A percentile compares a stretch with the other conserved stretches of the same genome.
These are phyloP conservation scores for Alternaria consortialis DNA, from an alignment of 2,329 filamentous ascomycete genomes.

Conservation along the genomic window DNA sequence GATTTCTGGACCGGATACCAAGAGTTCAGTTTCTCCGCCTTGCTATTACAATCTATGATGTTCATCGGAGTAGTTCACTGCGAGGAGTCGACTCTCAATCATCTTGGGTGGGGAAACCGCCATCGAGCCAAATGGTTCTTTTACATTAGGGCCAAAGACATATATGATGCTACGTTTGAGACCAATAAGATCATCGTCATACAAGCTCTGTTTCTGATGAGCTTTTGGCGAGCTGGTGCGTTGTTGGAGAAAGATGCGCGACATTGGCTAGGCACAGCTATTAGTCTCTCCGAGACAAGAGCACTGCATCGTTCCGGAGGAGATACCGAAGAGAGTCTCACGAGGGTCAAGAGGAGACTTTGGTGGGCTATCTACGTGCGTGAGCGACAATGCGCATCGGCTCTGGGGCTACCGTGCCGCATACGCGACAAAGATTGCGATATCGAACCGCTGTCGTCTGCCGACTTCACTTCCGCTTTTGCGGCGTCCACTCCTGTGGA, in stretches of 20 bases:
- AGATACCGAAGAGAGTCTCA: slow-evolving; percentile 36
- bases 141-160: slow-evolving; percentile 61
- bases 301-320: slow-evolving; percentile 54
- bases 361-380: slow-evolving; percentile 66
- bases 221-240: slow-evolving; percentile 64
- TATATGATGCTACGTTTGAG: slow-evolving; percentile 65
- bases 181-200: slow-evolving; percentile 61
- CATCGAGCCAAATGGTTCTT: slow-evolving; percentile 61
- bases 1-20: slow-evolving; percentile 54
- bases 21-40: slow-evolving; percentile 57
- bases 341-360: slow-evolving; percentile 58
- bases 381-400: slow-evolving; percentile 59
- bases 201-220: slow-evolving; percentile 64
- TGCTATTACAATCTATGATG: slow-evolving; percentile 63
- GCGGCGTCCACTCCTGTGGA: slow-evolving; percentile 31
- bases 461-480: slow-evolving; percentile 51
- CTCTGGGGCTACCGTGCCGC: slow-evolving; percentile 57
- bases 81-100: slow-evolving; percentile 55
- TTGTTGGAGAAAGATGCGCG: slow-evolving; percentile 48
- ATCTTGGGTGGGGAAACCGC: slow-evolving; percentile 59
- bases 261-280: slow-evolving; percentile 56
- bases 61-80: slow-evolving; percentile 66
- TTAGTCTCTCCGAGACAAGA: slow-evolving; percentile 61
- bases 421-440: slow-evolving; percentile 62
- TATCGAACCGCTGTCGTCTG: slow-evolving; percentile 50